Base-by-base conservation (phyloP, 2,329 filamentous ascomycete species). In the Microdochium bolleyi region DNA sequence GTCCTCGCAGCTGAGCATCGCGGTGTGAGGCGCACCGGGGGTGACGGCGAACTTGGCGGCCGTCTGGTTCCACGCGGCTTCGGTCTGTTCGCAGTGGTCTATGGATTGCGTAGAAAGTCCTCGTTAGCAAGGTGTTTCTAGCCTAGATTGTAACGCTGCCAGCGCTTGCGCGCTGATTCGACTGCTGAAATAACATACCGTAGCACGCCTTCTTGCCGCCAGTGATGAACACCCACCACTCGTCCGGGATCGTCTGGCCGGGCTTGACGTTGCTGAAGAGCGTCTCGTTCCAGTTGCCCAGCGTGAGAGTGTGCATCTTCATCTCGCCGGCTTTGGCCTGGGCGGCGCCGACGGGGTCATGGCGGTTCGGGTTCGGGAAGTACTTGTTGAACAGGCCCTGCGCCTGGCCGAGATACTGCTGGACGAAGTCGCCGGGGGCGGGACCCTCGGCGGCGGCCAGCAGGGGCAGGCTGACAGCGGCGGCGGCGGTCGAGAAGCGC, bases 191-290 rank as follows among this genome's bases (percentile, higher is more conserved):
- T 4, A 41, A 41, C 76, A 54, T 72, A 83, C 80, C 79, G 64
- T 79, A 85, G 73, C 88, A 92, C 30, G 88, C 90, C 73, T 84
- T 86, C 76, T 92, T 91, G 60, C 86, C 77, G 53, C 88, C 88
- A 10, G 84, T 88, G 59, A 89, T 72, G 59, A 88, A 77, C 56
- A 92, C 73, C 76, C 87, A 84, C 86, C 86, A 91, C 70, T 90
- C 85, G 69, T 87, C 85, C 4, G 87, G 85, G 8, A 71, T 77
- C 11, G 80, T 79, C 56, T 79, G 77, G 25, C 70, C 80, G 9
- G 80, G 69, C 55, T 81, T 73, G 54, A 87, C 81, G 27, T 82
- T 79, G 50, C 73, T 73, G 64, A 81, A 84, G 55, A 92, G 73
- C 2, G 83, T 81, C 24, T 85, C 71, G 67, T 84, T 81, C 86